Conservation (phyloP, 129 eudicot genomes). For the Chrysanthemum makinoi region DNA sequence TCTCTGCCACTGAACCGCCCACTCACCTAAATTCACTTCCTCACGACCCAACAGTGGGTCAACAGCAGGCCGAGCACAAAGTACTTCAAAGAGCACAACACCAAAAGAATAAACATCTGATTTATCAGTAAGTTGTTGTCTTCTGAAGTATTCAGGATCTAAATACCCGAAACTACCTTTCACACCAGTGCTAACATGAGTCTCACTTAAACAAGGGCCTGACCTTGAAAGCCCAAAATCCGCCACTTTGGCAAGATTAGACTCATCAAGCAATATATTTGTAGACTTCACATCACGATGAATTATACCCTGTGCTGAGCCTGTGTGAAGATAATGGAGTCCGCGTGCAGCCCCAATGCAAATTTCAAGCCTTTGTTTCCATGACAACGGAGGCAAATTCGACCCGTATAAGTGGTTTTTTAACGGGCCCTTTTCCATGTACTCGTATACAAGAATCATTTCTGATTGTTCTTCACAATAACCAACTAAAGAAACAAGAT, state of each 20-base stretch:
- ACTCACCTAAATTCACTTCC: conserved; percentile 77
- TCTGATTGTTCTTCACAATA: conserved; percentile 88
- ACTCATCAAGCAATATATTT: conserved; percentile 67
- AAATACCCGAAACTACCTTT: conserved; percentile 79
- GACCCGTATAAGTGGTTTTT: conserved; percentile 48
- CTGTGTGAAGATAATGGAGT: conserved; percentile 86
- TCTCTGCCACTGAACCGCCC: conserved; percentile 76
- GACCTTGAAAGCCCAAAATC: conserved; percentile 79
- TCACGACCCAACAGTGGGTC: conserved; percentile 38
- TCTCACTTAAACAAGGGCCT: conserved; percentile 74
- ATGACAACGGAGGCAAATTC: conserved; percentile 55
- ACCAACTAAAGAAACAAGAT: conserved; percentile 86
- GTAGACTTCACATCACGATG: conserved; percentile 84
- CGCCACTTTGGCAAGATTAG: conserved; percentile 69
- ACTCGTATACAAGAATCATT: conserved; percentile 92
- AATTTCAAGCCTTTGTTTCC: conserved; percentile 82
- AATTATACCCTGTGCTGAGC: conserved; percentile 77
- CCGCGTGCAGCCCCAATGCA: conserved; percentile 91
- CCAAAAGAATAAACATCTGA: conserved; percentile 20
- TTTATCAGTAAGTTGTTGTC: conserved; percentile 24
- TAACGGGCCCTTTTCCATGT: conserved; percentile 78
- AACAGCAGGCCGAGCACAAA: conserved; percentile 14
- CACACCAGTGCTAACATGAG: conserved; percentile 86
- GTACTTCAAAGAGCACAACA: conserved; percentile 15
- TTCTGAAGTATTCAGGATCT: conserved; percentile 11